Conservation (phyloP, 805 yeast genomes). For the Yamadazyma kitorensis region DNA sequence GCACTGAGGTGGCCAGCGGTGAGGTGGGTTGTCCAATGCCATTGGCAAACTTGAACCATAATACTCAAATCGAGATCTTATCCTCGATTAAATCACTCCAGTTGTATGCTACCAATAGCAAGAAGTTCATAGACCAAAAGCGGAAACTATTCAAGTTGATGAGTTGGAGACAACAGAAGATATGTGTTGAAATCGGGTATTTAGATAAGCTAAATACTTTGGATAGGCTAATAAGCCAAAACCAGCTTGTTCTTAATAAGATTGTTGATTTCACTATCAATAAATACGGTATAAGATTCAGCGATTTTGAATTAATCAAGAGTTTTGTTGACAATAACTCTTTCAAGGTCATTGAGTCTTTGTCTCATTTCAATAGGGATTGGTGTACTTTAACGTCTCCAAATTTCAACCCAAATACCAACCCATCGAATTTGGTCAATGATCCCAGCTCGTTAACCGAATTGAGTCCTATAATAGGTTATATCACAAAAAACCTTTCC, state of each 20-base stretch:
- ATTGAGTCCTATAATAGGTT: constrained; percentile 51
- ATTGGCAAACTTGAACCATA: constrained; percentile 17
- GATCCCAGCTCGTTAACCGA: too few species aligned
- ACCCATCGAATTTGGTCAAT: background rate
- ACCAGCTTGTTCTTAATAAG: constrained; percentile 45
- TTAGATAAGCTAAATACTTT: constrained; percentile 47
- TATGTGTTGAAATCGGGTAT: constrained; percentile 54
- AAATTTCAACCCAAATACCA: background rate
- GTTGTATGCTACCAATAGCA: constrained; percentile 38
- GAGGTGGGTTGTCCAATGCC: too few species aligned
- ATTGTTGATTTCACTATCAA: constrained; percentile 45
- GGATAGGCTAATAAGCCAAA: constrained; percentile 46
- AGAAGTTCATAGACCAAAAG: constrained; percentile 45
- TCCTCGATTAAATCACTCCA: constrained; percentile 48
- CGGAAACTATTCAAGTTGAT: constrained; percentile 43
- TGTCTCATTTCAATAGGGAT: constrained; percentile 78
- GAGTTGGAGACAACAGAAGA: constrained; percentile 54
- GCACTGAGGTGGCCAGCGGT: too few species aligned
- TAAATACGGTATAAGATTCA: constrained; percentile 41
- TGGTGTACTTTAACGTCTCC: constrained; percentile 49
- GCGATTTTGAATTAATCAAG: constrained; percentile 24
- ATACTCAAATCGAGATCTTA: constrained; percentile 27
- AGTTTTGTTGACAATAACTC: constrained; percentile 14
- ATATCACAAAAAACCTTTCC: constrained; percentile 44
- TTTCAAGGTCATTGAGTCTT: constrained; percentile 54